Base-by-base conservation (phyloP, 2,329 filamentous ascomycete species). In the Diaporthe caulivora region DNA sequence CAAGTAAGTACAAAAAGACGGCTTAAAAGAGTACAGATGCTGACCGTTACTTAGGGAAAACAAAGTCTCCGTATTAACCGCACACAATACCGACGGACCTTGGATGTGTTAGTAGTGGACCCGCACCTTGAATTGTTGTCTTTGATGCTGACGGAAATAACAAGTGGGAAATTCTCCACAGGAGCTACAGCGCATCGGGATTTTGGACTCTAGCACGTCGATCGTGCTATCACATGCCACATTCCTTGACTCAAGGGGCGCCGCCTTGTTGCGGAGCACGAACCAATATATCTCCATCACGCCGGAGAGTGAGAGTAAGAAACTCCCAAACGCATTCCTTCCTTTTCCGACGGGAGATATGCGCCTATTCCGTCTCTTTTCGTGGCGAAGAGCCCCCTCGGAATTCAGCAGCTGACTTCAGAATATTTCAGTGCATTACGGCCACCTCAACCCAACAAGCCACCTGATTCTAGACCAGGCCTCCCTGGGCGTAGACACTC, bases 271-370 rank as follows among this genome's bases (percentile, higher is more conserved):
- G 1, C 86, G 87, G 10, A 74, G 79, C 0, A 84, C 84, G 2
- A 87, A 90, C 78, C 84, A 90, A 62, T 86, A 87, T 79, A 79
- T 91, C 57, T 88, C 87, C 65, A 88, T 88, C 72, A 91, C 89
- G 0, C 87, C 88, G 1, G 89, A 91, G 76, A 89, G 87, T 0
- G 89, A 91, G 76, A 86, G 53, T 55, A 55, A 55, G 53, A 2
- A 5, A 5, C 17, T 21, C 34, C 9, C 29, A n/a, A 18, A 34
- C 9, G 10, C 3, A 34, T 3, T 13, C n/a, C 29, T 55, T 1
- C 21, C 17, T 8, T n/a, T 55, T 21, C 5, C 0, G 29, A 34
- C 17, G 29, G 17, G 29, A n/a, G 4, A 2, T 11, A 34, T 34
- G 17, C 1, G 53, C 29, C 53, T 11, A 4, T 31, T 34, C 8